A percentile compares a stretch with the other conserved stretches of the same genome.
phyloP scores from a whole-genome alignment of 495 filamentous ascomycete genomes.

The Neurospora sp. region DNA sequence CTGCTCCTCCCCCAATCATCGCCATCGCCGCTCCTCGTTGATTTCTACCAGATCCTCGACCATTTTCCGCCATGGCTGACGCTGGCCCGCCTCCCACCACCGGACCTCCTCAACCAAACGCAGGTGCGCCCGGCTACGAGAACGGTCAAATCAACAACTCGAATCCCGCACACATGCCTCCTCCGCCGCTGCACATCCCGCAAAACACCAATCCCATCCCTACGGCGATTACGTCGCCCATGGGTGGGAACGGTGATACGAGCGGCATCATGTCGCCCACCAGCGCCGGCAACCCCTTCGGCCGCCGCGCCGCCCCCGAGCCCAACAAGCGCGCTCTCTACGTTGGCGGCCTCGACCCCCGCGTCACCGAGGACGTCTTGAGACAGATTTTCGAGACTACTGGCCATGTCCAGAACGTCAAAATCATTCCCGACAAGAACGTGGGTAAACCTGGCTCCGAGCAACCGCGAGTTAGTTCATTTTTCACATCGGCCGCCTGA shows the following conservation, averaged over 20 bases:
- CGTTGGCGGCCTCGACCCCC: constrained; percentile 87
- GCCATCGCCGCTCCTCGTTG: constrained; percentile 1
- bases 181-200: constrained; percentile 85
- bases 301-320: constrained; percentile 89
- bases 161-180: constrained; percentile 80
- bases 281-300: constrained; percentile 60
- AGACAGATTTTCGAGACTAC: constrained; percentile 99
- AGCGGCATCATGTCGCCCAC: constrained; percentile 70
- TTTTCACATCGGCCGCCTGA: background rate
- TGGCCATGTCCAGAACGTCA: constrained; percentile 95
- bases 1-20: constrained; percentile 5
- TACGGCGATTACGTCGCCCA: constrained; percentile 81
- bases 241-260: constrained; percentile 53
- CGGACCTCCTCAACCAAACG: constrained; percentile 51
- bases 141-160: constrained; percentile 58
- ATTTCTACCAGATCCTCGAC: constrained; percentile 1
- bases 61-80: constrained; percentile 52
- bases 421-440: constrained; percentile 99
- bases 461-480: background rate
- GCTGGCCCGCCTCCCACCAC: constrained; percentile 44
- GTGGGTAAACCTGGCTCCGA: constrained; percentile 41
- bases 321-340: constrained; percentile 98
- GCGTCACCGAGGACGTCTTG: constrained; percentile 92
- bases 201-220: constrained; percentile 96
- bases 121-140: constrained; percentile 61